Percentiles rank a stretch among this genome's conserved stretches.
Evolutionary conservation across 768 basidiomycete species (phyloP).

Genomic region (Guyanaporus albipodus): DNA sequence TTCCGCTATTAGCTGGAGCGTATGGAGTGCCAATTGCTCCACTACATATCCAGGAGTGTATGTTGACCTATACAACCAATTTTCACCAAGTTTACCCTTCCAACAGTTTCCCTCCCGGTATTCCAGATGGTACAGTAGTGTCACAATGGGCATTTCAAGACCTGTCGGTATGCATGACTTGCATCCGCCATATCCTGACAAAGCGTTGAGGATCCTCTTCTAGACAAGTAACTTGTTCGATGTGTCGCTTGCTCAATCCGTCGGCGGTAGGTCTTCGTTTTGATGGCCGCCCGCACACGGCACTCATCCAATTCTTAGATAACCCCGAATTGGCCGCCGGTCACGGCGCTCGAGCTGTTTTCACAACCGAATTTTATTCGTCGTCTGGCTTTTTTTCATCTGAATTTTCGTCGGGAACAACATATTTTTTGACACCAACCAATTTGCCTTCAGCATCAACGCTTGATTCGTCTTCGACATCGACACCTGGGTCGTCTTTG

Average conservation of each 20-base stretch:
- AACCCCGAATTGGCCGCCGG: neutral
- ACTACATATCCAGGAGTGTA: constrained; percentile 29
- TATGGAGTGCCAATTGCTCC: constrained; percentile 48
- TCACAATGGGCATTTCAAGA: constrained; percentile 63
- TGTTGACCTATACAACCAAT: neutral
- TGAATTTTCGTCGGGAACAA: too few relatives aligned
- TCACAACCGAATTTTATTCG: too few relatives aligned
- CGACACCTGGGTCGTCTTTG: too few relatives aligned
- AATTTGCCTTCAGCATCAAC: too few relatives aligned
- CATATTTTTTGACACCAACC: too few relatives aligned
- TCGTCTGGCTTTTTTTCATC: too few relatives aligned
- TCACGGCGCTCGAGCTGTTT: too few relatives aligned
- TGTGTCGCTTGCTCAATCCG: neutral
- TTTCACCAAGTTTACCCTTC: neutral
- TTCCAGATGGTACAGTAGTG: constrained; percentile 47
- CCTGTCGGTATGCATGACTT: constrained; percentile 39
- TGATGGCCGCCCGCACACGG: too few relatives aligned
- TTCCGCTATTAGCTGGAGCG: constrained; percentile 40
- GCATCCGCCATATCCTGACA: neutral
- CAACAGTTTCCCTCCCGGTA: constrained; percentile 39
- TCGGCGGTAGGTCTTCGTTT: neutral
- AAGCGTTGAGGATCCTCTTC: constrained; percentile 1
- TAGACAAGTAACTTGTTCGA: constrained; percentile 20
- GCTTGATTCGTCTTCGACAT: too few relatives aligned
- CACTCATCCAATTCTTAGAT: neutral